Base-by-base conservation (phyloP, 208 protist species). In the Blechomonas ayalai region DNA sequence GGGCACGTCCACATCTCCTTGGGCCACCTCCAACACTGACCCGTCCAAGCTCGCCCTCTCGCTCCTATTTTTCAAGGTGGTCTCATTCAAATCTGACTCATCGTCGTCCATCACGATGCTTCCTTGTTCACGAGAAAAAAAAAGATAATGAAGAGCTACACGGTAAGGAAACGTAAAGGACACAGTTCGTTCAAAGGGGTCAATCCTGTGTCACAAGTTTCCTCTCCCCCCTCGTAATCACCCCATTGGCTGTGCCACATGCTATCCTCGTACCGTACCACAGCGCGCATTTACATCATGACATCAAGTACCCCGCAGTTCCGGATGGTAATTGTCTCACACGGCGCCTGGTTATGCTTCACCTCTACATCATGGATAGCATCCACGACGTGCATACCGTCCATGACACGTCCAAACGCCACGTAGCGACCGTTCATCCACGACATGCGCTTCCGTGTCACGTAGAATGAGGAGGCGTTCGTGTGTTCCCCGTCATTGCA, bases 351-450 rank as follows among this genome's bases (percentile, higher is more conserved):
- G 51, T 92, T 94, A 62, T 91, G 82, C 51, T 77, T 78, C 47
- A 79, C 69, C 53, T 74, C 68, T 28, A 78, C 62, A 4, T 33
- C 60, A 50, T 92, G 81, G 27, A 95, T 89, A 5, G 72, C 69
- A 28, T 85, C 64, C 32, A 96, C 73, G n/a, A 82, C 67, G 10
- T 81, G 38, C 67, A 88, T 84, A 31, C 92, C 92, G 53, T 95
- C 82, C 18, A 96, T 82, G 27, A 97, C 92, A n/a, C 76, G 70
- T 8, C 96, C 96, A 68, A 98, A 97, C 16, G 94, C 95, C 0
- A 97, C 89, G 62, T 98, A 97, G 44, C 85, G 88, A 7, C 70
- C 57, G 52, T 97, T 90, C 81, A 97, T 92, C 84, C 83, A 93
- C 16, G 69, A 73, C 70, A 83, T 76, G 19, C 63, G 45, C 27